Conservation (phyloP, 805 yeast species). For the Candida hungchunana region DNA sequence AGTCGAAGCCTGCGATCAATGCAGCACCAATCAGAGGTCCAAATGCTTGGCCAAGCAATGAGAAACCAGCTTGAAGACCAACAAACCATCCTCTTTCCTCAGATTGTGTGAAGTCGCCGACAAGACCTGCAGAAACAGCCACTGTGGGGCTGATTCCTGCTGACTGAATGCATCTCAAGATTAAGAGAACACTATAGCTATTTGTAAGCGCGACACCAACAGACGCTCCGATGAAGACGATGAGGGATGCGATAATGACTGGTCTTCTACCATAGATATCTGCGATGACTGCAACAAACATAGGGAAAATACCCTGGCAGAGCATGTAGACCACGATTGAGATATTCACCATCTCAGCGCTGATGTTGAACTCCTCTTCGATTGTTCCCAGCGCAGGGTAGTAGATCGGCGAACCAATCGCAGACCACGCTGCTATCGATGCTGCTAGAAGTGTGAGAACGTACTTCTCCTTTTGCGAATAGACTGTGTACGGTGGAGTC, state of each 20-base stretch:
- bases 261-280: slow-evolving; percentile 76
- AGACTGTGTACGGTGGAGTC: slow-evolving; percentile 6
- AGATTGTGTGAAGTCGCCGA: slow-evolving; percentile 69
- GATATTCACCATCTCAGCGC: slow-evolving; percentile 56
- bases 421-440: slow-evolving; percentile 55
- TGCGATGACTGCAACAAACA: slow-evolving; percentile 61
- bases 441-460: slow-evolving; percentile 4
- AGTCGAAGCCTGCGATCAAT: slow-evolving; percentile 42
- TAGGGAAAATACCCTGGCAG: slow-evolving; percentile 75
- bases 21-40: slow-evolving; percentile 65
- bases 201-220: slow-evolving; percentile 60
- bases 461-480: slow-evolving; percentile 5
- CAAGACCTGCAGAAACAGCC: slow-evolving; percentile 62
- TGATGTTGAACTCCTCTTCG: slow-evolving; percentile 47
- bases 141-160: slow-evolving; percentile 73
- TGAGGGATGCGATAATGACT: slow-evolving; percentile 48
- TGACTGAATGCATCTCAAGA: slow-evolving; percentile 70
- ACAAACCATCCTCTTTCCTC: slow-evolving; percentile 66
- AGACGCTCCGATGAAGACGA: slow-evolving; percentile 55
- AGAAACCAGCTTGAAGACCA: slow-evolving; percentile 62
- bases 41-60: slow-evolving; percentile 69
- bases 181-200: slow-evolving; percentile 54
- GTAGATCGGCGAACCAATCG: slow-evolving; percentile 72
- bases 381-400: slow-evolving; percentile 70
- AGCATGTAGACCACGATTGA: slow-evolving; percentile 74